A percentile compares a stretch with the other conserved stretches of the same genome.
Conservation (phyloP, 352 stramenopile species). For the Phytophthora pinifolia region DNA sequence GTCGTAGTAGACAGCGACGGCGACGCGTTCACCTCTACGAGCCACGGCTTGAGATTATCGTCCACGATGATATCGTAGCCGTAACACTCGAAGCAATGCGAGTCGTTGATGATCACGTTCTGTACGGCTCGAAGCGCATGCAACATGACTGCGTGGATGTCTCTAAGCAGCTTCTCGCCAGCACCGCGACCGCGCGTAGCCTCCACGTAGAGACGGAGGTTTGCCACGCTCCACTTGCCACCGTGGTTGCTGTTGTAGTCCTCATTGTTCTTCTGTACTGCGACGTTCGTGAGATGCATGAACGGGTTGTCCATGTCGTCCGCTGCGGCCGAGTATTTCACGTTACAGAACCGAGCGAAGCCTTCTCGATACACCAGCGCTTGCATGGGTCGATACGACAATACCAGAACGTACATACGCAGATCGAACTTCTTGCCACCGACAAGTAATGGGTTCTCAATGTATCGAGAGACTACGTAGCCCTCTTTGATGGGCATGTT, state of each 20-base stretch:
- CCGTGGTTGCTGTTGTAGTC: constrained; percentile 92
- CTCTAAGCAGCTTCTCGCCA: constrained; percentile 59
- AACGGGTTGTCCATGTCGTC: constrained; percentile 92
- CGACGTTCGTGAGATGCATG: constrained; percentile 89
- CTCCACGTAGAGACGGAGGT: constrained; percentile 87
- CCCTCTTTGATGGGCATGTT: constrained; percentile 81
- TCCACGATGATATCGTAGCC: constrained; percentile 95
- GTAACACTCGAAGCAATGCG: constrained; percentile 95
- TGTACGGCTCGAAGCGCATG: constrained; percentile 88
- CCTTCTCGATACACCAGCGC: constrained; percentile 82
- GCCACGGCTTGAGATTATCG: constrained; percentile 90
- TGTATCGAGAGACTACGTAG: constrained; percentile 91
- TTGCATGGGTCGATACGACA: constrained; percentile 86
- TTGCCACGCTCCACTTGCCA: constrained; percentile 90
- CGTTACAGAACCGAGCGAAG: constrained; percentile 93
- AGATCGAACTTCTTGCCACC: constrained; percentile 95
- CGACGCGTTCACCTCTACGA: constrained; percentile 89
- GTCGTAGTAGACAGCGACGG: constrained; percentile 75
- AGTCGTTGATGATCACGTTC: constrained; percentile 93
- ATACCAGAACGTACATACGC: constrained; percentile 91
- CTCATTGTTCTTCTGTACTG: constrained; percentile 90
- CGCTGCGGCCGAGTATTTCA: constrained; percentile 83
- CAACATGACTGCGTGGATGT: constrained; percentile 84
- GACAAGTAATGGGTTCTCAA: constrained; percentile 88
- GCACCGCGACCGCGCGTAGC: constrained; percentile 52